Evolutionary conservation across 176 grass and related monocot species (phyloP).

Genomic region (Sorghum bicolor): DNA sequence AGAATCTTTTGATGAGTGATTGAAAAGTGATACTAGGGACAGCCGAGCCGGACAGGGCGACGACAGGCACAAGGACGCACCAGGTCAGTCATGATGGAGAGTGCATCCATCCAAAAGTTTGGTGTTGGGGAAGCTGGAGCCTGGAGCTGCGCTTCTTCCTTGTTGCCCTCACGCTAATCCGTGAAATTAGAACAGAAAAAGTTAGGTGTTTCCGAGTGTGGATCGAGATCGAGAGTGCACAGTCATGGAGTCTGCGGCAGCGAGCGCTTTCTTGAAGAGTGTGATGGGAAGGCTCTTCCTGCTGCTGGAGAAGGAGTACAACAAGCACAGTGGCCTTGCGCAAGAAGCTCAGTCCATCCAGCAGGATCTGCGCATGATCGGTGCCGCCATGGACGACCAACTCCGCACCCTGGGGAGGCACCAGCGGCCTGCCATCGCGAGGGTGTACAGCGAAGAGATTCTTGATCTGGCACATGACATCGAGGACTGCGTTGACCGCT

Average conservation of each 20-base stretch:
- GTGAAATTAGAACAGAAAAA: neutral
- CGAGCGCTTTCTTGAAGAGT: slow-evolving; percentile 14
- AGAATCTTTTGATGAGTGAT: too few relatives aligned
- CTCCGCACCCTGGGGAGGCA: neutral
- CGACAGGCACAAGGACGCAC: too few relatives aligned
- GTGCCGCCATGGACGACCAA: slow-evolving; percentile 35
- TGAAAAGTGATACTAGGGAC: too few relatives aligned
- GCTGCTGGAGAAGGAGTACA: slow-evolving; percentile 37
- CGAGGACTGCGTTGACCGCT: slow-evolving; percentile 41
- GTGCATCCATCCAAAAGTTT: neutral
- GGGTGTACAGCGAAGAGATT: slow-evolving; percentile 17
- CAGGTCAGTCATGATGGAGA: too few relatives aligned
- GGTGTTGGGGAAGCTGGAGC: neutral
- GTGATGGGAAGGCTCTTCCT: slow-evolving; percentile 36
- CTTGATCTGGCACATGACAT: slow-evolving; percentile 29
- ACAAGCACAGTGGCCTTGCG: slow-evolving; percentile 19
- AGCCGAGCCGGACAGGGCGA: too few relatives aligned
- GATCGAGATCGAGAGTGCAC: too few relatives aligned
- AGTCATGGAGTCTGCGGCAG: slow-evolving; percentile 34
- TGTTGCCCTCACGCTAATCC: neutral
- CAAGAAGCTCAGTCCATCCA: slow-evolving; percentile 17
- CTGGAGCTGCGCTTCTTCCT: neutral
- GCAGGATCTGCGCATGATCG: slow-evolving; percentile 36
- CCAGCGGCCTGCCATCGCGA: neutral
- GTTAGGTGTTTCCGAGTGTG: too few relatives aligned